Evolutionary conservation across 2,329 filamentous ascomycete genomes (phyloP), one percentile per base, ranked within the genome.

Genomic region (Fusarium scirpi): DNA sequence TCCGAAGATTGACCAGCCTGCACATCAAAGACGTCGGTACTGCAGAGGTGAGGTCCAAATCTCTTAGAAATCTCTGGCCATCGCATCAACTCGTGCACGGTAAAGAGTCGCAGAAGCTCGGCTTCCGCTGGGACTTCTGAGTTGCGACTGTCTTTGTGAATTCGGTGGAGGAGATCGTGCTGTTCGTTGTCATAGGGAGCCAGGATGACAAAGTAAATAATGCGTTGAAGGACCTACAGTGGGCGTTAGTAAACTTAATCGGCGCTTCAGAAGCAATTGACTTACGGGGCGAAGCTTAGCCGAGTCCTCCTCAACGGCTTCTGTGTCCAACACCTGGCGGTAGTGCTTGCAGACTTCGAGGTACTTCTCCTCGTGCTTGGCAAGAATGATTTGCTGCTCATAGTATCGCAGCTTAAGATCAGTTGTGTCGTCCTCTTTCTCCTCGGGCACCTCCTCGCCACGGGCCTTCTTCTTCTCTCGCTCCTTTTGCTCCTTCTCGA

Each of bases 131-230:
- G 84, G 5, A 98, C 89, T 78, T 92, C 88, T 13, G 89, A 83
- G 79, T 94, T 94, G 70, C 96, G 92, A 10, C 91, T 84, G 80
- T 99, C 96, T 80, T 91, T 89, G 80, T 94, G 89, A 74, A 99
- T 92, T 76, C 96, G 93, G 83, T 99, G 94, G 66, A 99, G 90
- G 58, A 99, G 91, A 75, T 99, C 96, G 74, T 95, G 96, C 81
- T 99, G 96, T 81, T 99, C 96, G 82, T 99, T 99, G 84, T 99
- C 95, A 82, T 98, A 94, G 10, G 96, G 94, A 10, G 96, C 93
- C 54, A 99, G 92, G 72, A 98, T 96, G 80, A 97, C 90, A 82
- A 97, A 99, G 87, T 97, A 98, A 82, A 98, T 94, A 79, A 98
- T 94, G 77, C 96, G 90, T 84, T 97, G 94, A 45, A 99, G 88